phyloP scores from a whole-genome alignment of 495 filamentous ascomycete genomes.

The Parathielavia appendiculata region DNA sequence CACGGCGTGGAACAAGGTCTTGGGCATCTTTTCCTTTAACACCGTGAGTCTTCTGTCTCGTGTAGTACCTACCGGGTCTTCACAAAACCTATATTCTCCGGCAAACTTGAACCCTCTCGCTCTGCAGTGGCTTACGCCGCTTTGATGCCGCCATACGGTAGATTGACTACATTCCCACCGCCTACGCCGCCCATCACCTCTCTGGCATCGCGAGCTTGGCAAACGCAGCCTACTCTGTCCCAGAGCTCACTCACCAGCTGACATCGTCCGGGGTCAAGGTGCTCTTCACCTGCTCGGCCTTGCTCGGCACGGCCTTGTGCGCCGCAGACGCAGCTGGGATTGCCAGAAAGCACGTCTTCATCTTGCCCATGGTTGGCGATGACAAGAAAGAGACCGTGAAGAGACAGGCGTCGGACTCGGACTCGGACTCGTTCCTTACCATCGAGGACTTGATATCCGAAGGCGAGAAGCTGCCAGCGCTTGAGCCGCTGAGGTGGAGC shows the following conservation, averaged over 20 bases:
- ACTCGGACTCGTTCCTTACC: conserved; percentile 59
- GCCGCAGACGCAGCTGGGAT: conserved; percentile 64
- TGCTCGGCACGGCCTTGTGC: conserved; percentile 63
- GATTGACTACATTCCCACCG: conserved; percentile 75
- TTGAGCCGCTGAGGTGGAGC: conserved; percentile 64
- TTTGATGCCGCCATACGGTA: conserved; percentile 27
- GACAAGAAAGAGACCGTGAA: no score
- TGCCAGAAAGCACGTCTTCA: conserved; percentile 64
- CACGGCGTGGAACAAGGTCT: conserved; percentile 79
- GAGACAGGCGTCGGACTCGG: no score
- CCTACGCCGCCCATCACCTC: conserved; percentile 72
- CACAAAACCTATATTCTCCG: no score
- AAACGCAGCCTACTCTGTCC: conserved; percentile 73
- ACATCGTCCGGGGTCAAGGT: conserved; percentile 67
- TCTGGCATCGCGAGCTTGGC: conserved; percentile 72
- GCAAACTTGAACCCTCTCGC: no score
- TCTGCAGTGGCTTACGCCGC: no score
- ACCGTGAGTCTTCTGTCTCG: no score
- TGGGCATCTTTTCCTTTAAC: conserved; percentile 73
- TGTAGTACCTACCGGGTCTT: no score
- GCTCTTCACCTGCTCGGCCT: conserved; percentile 73
- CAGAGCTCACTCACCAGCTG: conserved; percentile 75
- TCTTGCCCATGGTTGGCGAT: no score
- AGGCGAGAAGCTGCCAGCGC: conserved; percentile 58
- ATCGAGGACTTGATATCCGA: conserved; percentile 53